Evolutionary conservation across 2,329 filamentous ascomycete genomes (phyloP).

Genomic region (Cladosporium sp.): DNA sequence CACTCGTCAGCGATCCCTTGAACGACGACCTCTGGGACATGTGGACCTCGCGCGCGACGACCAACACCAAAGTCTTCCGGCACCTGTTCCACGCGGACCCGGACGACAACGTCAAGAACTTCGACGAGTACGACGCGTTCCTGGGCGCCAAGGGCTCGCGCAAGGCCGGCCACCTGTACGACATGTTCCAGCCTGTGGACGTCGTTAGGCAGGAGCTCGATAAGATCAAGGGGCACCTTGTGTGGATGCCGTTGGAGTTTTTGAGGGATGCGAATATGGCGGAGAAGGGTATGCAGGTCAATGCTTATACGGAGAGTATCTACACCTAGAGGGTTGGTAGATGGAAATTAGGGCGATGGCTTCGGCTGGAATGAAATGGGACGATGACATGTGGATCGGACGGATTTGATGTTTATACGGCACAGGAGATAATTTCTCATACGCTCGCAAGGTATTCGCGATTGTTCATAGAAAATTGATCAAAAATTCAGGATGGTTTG

Average conservation of each 20-base stretch:
- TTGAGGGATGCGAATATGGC: constrained; percentile 81
- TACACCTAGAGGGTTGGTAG: constrained; percentile 52
- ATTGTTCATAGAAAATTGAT: too few species aligned
- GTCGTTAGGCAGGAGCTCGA: constrained; percentile 72
- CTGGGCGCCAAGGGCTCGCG: constrained; percentile 51
- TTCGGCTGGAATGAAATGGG: too few species aligned
- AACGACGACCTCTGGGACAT: constrained; percentile 52
- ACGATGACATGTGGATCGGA: too few species aligned
- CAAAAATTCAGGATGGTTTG: too few species aligned
- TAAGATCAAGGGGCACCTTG: constrained; percentile 72
- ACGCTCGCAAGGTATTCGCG: too few species aligned
- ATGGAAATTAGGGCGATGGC: background rate
- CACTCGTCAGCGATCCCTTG: constrained; percentile 55
- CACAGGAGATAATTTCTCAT: too few species aligned
- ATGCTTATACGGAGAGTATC: constrained; percentile 79
- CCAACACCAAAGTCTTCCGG: constrained; percentile 69
- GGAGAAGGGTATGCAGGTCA: constrained; percentile 79
- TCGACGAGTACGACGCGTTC: constrained; percentile 83
- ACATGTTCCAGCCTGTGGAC: constrained; percentile 64
- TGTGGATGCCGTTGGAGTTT: constrained; percentile 93
- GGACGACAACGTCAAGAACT: constrained; percentile 81
- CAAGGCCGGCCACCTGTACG: constrained; percentile 81
- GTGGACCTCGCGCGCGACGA: constrained; percentile 64
- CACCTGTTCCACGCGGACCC: constrained; percentile 83
- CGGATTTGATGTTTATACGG: too few species aligned